phyloP scores from a whole-genome alignment of 257 asterid species.

The Capsicum chinense region DNA sequence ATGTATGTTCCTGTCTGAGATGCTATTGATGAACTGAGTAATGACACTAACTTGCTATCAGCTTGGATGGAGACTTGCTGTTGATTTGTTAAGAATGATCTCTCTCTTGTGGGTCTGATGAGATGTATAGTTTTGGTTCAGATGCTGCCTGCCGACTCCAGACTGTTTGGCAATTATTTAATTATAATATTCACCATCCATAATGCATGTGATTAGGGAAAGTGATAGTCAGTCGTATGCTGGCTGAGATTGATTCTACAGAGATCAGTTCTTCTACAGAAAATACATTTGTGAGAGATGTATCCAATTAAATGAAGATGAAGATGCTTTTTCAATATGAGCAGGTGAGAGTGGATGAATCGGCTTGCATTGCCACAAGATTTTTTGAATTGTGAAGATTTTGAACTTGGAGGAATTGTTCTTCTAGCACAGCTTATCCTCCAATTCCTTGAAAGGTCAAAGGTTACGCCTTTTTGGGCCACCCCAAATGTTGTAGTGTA shows the following conservation, averaged over 20 bases:
- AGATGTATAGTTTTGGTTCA: slow-evolving; percentile 66
- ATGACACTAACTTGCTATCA: slow-evolving; percentile 33
- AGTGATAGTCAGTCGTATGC: slow-evolving; percentile 87
- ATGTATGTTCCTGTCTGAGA: neutral
- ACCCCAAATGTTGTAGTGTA: too few species aligned
- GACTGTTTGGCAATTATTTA: slow-evolving; percentile 62
- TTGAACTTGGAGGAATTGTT: slow-evolving; percentile 85
- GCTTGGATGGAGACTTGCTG: slow-evolving; percentile 74
- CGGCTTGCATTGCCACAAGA: slow-evolving; percentile 62
- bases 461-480: too few species aligned
- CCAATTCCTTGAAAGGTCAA: slow-evolving; percentile 33
- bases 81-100: slow-evolving; percentile 63
- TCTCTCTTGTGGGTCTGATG: slow-evolving; percentile 77
- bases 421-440: slow-evolving; percentile 90
- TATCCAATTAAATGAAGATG: slow-evolving; percentile 51
- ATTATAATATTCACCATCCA: slow-evolving; percentile 82
- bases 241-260: slow-evolving; percentile 73
- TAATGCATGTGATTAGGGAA: slow-evolving; percentile 66
- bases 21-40: neutral
- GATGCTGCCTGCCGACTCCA: slow-evolving; percentile 63
- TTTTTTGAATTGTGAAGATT: slow-evolving; percentile 53
- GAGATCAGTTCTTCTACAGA: slow-evolving; percentile 86
- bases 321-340: slow-evolving; percentile 88
- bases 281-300: slow-evolving; percentile 57
- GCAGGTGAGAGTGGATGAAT: slow-evolving; percentile 71